phyloP scores from a whole-genome alignment of 768 basidiomycete species.

The Pilatotrama ljubarskyi region DNA sequence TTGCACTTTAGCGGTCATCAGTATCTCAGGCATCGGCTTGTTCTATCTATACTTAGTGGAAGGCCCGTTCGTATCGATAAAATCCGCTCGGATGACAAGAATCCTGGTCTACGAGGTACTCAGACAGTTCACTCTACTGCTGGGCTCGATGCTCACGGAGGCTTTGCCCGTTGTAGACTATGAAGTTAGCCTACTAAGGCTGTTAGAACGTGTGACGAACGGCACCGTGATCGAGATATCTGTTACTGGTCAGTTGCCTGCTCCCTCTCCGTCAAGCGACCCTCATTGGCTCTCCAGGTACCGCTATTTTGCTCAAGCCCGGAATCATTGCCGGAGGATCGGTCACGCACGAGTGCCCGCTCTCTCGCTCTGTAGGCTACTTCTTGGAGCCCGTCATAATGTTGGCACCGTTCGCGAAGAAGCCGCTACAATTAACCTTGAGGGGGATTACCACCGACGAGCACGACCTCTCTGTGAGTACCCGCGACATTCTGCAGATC shows the following conservation, averaged over 20 bases:
- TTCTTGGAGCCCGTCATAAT: constrained; percentile 89
- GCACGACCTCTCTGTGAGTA: constrained; percentile 81
- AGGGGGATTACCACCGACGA: constrained; percentile 93
- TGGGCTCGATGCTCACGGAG: neutral
- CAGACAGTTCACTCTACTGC: neutral
- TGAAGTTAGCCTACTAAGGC: constrained; percentile 85
- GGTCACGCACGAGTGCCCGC: constrained; percentile 83
- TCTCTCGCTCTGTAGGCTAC: constrained; percentile 89
- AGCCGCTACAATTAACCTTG: constrained; percentile 75
- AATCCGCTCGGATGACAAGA: constrained; percentile 89
- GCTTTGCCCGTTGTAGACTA: constrained; percentile 57
- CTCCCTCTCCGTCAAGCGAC: neutral
- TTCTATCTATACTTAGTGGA: constrained; percentile 88
- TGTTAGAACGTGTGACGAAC: constrained; percentile 91
- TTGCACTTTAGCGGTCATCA: constrained; percentile 78
- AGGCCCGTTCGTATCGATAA: constrained; percentile 81
- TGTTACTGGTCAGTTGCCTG: constrained; percentile 68
- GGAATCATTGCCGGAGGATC: constrained; percentile 86
- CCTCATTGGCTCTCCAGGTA: constrained; percentile 53
- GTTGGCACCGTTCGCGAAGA: constrained; percentile 92
- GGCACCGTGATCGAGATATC: constrained; percentile 95
- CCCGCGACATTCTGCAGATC: constrained; percentile 14
- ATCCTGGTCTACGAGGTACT: constrained; percentile 89
- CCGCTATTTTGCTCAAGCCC: constrained; percentile 88
- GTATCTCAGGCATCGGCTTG: constrained; percentile 79